Conservation (phyloP, 805 yeast species). For the Candida chauliodis region DNA sequence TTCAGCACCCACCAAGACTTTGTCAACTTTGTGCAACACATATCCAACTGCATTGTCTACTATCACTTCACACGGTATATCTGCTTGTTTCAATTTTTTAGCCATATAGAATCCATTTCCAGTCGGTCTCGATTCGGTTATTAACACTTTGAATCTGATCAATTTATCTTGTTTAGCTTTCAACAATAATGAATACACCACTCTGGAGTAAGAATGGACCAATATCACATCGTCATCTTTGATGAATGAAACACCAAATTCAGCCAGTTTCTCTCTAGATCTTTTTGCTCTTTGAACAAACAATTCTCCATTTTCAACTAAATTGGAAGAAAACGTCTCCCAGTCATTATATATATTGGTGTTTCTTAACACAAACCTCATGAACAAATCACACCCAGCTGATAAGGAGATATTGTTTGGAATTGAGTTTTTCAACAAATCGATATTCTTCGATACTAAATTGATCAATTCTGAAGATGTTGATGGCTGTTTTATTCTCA, state of each 20-base stretch:
- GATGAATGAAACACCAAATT: constrained; percentile 81
- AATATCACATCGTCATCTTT: constrained; percentile 88
- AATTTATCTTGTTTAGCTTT: constrained; percentile 72
- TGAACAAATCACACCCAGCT: constrained; percentile 97
- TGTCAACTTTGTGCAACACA: constrained; percentile 85
- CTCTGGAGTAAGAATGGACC: constrained; percentile 90
- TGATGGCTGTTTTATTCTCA: constrained; percentile 79
- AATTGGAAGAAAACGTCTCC: constrained; percentile 85
- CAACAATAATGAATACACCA: constrained; percentile 70
- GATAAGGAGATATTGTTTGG: constrained; percentile 89
- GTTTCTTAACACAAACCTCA: constrained; percentile 88
- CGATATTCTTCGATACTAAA: constrained; percentile 72
- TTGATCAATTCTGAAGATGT: constrained; percentile 92
- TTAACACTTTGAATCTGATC: constrained; percentile 82
- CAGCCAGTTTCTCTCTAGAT: constrained; percentile 83
- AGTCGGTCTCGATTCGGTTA: constrained; percentile 90
- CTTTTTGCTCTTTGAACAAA: constrained; percentile 90
- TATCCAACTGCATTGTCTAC: constrained; percentile 94
- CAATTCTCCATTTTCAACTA: constrained; percentile 90
- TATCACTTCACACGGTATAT: constrained; percentile 83
- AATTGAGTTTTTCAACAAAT: constrained; percentile 69
- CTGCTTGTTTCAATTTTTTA: constrained; percentile 56
- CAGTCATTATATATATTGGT: constrained; percentile 86
- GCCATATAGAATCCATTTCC: constrained; percentile 75
- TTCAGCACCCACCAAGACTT: constrained; percentile 95